Evolutionary conservation across 2,329 filamentous ascomycete species (phyloP), one percentile per base, ranked within the genome.

Genomic region (Parafenestella ontariensis): DNA sequence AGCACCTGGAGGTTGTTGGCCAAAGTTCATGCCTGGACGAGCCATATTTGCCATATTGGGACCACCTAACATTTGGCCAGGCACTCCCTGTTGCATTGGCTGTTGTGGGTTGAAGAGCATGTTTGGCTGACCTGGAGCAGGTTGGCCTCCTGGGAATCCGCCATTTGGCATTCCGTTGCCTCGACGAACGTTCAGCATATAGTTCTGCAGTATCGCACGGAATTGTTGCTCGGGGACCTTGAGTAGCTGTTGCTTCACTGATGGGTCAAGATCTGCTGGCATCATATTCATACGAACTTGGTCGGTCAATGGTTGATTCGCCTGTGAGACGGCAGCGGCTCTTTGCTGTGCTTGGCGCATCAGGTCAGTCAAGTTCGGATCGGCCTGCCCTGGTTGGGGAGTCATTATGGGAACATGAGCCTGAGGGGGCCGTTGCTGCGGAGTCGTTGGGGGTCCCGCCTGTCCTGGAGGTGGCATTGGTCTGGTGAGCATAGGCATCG

Each of bases 401-500:
- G 66, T 71, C 71, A 75, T 75, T 45, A 70, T 66, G 2, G 71
- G 71, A n/a, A 71, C 65, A 46, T 72, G 68, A 11, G 67, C 64
- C 48, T 75, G 71, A 24, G 71, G 71, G n/a, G 70, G 72, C 5
- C 69, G 66, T 52, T 72, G 74, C 47, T 74, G 72, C 8, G 73
- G 70, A 9, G 74, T 74, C 7, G 62, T 60, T n/a, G 64, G 65
- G 28, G 60, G 56, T n/a, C 64, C 71, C 43, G 72, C 68, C 54
- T 81, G 79, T 3, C 77, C 78, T 10, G 79, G 79, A 43, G 79
- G 77, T 33, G 67, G 72, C 72, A 83, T 79, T 1, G 80, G 78
- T 17, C 78, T 74, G 28, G 78, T 83, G 20, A 83, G 72, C 74
- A 80, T 80, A 1, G 78, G 74, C 80, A 82, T 82, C 4, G 76